Evolutionary conservation across 805 yeast species (phyloP), one percentile per base, ranked within the genome.

Genomic region (Yarrowia sp.): DNA sequence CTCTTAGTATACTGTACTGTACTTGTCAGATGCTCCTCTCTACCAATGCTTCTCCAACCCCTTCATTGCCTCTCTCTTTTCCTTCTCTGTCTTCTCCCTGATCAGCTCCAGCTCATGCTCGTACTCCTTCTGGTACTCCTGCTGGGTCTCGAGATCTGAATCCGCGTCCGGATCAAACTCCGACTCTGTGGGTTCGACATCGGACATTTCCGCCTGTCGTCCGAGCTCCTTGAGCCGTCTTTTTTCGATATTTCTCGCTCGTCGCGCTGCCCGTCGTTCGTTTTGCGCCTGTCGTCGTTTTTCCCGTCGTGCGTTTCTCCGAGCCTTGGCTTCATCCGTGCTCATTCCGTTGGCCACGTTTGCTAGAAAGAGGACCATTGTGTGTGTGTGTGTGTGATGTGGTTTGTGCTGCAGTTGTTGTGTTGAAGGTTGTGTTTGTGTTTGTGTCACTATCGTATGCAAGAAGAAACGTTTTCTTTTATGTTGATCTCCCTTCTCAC

Each of bases 81-180:
- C 43, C 33, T 51, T 51, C 43, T 32, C 58, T 5, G 33, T 51
- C 58, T 51, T 51, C 35, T 51, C 58, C 43, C 14, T 18, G 42
- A 36, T 36, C 18, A 36, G 18, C 33, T 38, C 58, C 35, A 51
- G 11, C 13, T 51, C 35, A 9, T 51, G 58, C 58, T 22, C 43
- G 28, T 51, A 51, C 33, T 51, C 58, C n/a, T 18, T 18, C 22
- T 51, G 22, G 43, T 22, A 38, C 35, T 51, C 58, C 22, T 51
- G 43, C 43, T 51, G 55, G 8, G 55, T 48, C 39, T 48, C 53
- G 3, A 32, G 53, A 15, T 48, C 57, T 0, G 57, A 50, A 3
- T 50, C 57, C 4, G 57, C 57, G 14, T 50, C 57, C 3, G 57
- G 57, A 50, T 50, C 57, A 18, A 50, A 35, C 33, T 50, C 57